Evolutionary conservation across 768 basidiomycete genomes (phyloP).

Genomic region (Lepiota subincarnata): DNA sequence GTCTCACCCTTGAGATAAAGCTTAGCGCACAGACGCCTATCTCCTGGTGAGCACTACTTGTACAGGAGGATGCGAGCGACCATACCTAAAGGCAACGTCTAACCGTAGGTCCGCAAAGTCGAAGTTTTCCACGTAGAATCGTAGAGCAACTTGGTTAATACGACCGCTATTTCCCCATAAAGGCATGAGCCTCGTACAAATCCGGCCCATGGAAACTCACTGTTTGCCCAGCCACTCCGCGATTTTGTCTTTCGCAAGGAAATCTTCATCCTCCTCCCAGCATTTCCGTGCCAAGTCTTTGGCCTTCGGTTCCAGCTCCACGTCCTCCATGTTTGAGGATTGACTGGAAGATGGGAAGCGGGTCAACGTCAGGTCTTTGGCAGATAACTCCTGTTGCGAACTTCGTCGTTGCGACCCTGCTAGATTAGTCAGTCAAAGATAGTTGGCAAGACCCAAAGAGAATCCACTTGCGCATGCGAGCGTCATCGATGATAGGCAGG

Average conservation of each 20-base stretch:
- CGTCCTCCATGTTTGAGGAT: constrained; percentile 41
- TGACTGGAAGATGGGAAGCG: constrained; percentile 43
- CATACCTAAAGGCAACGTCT: constrained; percentile 86
- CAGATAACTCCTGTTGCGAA: constrained; percentile 55
- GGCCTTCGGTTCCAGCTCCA: constrained; percentile 60
- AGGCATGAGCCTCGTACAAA: not conserved
- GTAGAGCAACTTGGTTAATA: constrained; percentile 72
- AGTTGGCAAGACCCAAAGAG: constrained; percentile 6
- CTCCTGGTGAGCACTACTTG: constrained; percentile 1
- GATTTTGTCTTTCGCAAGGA: constrained; percentile 85
- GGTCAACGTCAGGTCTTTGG: constrained; percentile 43
- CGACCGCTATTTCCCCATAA: constrained; percentile 45
- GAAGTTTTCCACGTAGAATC: constrained; percentile 82
- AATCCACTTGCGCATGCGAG: constrained; percentile 40
- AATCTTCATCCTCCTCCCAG: constrained; percentile 83
- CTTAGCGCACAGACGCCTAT: constrained; percentile 83
- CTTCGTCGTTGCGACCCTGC: constrained; percentile 21
- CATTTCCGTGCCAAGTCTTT: constrained; percentile 73
- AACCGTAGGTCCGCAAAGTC: constrained; percentile 81
- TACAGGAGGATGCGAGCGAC: not conserved
- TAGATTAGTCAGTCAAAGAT: not conserved
- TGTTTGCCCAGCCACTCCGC: constrained; percentile 93
- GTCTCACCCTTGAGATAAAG: constrained; percentile 94
- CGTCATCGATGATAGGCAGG: constrained; percentile 49
- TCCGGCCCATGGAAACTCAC: constrained; percentile 49